Conservation (phyloP, 2,329 filamentous ascomycete species). For the Atkinsonella texensis region DNA sequence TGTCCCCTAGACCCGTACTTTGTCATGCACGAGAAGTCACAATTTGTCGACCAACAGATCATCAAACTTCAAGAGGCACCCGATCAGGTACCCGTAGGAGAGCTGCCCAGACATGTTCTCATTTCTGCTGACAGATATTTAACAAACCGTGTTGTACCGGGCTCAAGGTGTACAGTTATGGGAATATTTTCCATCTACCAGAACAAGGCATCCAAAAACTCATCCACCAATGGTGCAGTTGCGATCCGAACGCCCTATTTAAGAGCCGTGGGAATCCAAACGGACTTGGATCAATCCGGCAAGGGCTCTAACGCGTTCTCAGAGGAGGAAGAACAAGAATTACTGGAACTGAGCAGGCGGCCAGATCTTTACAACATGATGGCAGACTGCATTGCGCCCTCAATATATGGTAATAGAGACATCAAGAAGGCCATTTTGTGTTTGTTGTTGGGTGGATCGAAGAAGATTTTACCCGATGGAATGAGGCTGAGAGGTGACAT, state of each 20-base stretch:
- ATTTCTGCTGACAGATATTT: conserved; percentile 95
- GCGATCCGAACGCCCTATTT: conserved; percentile 94
- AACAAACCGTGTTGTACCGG: conserved; percentile 89
- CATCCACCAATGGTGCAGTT: conserved; percentile 63
- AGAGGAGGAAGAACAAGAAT: conserved; percentile 96
- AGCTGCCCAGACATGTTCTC: conserved; percentile 86
- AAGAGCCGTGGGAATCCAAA: conserved; percentile 82
- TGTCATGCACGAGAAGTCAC: conserved; percentile 84
- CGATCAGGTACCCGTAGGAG: conserved; percentile 93
- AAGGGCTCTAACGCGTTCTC: conserved; percentile 77
- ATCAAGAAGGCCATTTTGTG: conserved; percentile 98
- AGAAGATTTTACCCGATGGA: conserved; percentile 93
- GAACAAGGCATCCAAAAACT: conserved; percentile 73
- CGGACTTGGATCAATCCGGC: conserved; percentile 77
- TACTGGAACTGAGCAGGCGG: conserved; percentile 76
- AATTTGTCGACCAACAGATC: conserved; percentile 95
- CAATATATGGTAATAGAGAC: conserved; percentile 89
- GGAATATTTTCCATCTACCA: conserved; percentile 98
- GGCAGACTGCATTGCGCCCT: conserved; percentile 85
- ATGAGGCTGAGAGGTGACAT: conserved; percentile 98
- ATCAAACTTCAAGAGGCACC: conserved; percentile 96
- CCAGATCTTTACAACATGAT: conserved; percentile 90
- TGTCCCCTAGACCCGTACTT: conserved; percentile 95
- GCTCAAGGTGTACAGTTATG: conserved; percentile 88
- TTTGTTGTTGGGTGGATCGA: conserved; percentile 84